Conservation (phyloP, 2,329 filamentous ascomycete genomes). For the Colletotrichum gigasporum region DNA sequence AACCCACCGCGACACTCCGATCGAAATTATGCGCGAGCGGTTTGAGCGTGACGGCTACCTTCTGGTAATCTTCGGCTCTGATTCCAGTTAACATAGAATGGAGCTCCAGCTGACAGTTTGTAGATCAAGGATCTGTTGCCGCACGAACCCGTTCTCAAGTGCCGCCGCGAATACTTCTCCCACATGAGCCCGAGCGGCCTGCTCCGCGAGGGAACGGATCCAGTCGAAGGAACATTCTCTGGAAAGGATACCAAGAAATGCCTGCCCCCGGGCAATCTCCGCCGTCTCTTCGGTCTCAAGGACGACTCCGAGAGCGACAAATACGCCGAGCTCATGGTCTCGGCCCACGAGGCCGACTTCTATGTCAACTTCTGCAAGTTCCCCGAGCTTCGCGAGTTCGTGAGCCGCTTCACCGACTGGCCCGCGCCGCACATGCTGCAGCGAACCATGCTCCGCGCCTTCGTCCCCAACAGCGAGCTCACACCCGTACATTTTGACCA, state of each 20-base stretch:
- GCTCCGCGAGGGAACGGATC: constrained; percentile 19
- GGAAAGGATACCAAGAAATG: constrained; percentile 10
- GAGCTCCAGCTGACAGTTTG: too few species aligned
- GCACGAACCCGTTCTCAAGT: constrained; percentile 17
- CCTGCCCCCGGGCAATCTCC: constrained; percentile 14
- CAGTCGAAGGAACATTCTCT: constrained; percentile 26
- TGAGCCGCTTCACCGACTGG: constrained; percentile 12
- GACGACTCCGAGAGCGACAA: constrained; percentile 6
- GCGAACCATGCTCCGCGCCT: constrained; percentile 63
- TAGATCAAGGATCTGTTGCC: constrained; percentile 17
- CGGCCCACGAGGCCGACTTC: constrained; percentile 11
- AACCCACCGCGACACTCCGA: constrained; percentile 5
- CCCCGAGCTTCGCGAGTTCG: constrained; percentile 17
- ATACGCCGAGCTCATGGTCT: constrained; percentile 12
- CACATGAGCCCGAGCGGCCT: constrained; percentile 30
- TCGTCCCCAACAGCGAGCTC: constrained; percentile 63
- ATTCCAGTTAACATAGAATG: not conserved
- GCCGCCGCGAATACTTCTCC: constrained; percentile 26
- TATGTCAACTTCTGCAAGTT: constrained; percentile 20
- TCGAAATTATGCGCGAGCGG: constrained; percentile 20
- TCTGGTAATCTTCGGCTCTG: not conserved
- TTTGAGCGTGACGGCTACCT: constrained; percentile 25
- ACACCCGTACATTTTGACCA: constrained; percentile 71
- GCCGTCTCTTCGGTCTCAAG: constrained; percentile 1
- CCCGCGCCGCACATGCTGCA: constrained; percentile 27